Evolutionary conservation across 2,329 filamentous ascomycete genomes (phyloP).

Genomic region (Monosporascus sp.): DNA sequence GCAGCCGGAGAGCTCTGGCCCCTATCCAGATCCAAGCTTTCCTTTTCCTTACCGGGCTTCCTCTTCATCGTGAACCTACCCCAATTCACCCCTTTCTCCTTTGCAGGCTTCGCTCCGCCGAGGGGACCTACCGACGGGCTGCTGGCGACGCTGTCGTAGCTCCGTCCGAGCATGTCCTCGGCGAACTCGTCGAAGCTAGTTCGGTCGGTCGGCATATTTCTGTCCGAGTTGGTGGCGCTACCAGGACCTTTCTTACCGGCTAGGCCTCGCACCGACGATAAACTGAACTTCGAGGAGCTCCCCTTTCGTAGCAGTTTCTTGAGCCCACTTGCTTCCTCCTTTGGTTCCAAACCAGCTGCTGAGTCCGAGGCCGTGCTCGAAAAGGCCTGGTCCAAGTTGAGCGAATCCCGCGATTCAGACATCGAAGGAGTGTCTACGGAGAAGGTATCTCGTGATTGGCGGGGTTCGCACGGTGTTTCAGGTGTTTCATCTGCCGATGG

Average conservation of each 20-base stretch:
- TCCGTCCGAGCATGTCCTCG: slow-evolving; percentile 45
- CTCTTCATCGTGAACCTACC: slow-evolving; percentile 54
- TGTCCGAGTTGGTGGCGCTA: slow-evolving; percentile 53
- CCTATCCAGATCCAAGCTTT: slow-evolving; percentile 49
- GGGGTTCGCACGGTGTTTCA: slow-evolving; percentile 48
- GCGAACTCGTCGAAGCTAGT: slow-evolving; percentile 53
- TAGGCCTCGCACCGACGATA: slow-evolving; percentile 45
- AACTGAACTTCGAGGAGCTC: slow-evolving; percentile 60
- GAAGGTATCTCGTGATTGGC: slow-evolving; percentile 50
- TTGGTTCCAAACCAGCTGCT: slow-evolving; percentile 33
- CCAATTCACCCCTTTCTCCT: slow-evolving; percentile 45
- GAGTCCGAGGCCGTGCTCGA: slow-evolving; percentile 56
- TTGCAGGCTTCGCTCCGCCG: slow-evolving; percentile 34
- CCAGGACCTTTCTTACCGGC: slow-evolving; percentile 54
- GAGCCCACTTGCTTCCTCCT: slow-evolving; percentile 53
- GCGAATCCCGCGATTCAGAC: slow-evolving; percentile 55
- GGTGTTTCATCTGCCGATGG: slow-evolving; percentile 36
- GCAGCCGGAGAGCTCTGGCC: slow-evolving; percentile 19
- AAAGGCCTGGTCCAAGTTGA: slow-evolving; percentile 48
- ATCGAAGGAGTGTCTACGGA: slow-evolving; percentile 56
- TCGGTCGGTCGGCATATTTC: slow-evolving; percentile 49
- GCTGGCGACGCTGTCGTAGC: slow-evolving; percentile 51
- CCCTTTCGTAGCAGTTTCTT: slow-evolving; percentile 60
- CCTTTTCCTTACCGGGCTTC: slow-evolving; percentile 50
- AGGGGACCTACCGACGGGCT: slow-evolving; percentile 51